Evolutionary conservation across 2,329 filamentous ascomycete genomes (phyloP).

Genomic region (Fusarium sp.): DNA sequence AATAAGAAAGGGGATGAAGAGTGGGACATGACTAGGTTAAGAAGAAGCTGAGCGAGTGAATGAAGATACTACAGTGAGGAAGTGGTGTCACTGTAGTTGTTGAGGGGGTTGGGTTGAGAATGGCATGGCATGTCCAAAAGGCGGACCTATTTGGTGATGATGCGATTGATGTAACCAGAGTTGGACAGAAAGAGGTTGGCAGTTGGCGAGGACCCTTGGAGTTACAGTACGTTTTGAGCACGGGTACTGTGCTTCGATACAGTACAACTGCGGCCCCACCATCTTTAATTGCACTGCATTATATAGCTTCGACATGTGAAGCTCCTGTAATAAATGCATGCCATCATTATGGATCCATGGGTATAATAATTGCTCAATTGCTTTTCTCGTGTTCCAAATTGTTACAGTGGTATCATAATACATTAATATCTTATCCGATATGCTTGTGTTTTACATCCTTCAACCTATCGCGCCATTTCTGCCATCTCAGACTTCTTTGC

Average conservation of each 20-base stretch:
- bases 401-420: conserved; percentile 44
- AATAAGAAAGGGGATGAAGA: conserved; percentile 19
- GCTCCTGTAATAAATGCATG: background rate
- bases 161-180: conserved; percentile 20
- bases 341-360: background rate
- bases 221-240: background rate
- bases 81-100: conserved; percentile 28
- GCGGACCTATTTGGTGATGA: conserved; percentile 20
- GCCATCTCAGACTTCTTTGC: conserved; percentile 45
- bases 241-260: conserved; percentile 7
- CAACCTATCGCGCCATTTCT: conserved; percentile 40
- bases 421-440: conserved; percentile 35
- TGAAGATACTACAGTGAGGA: conserved; percentile 5
- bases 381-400: conserved; percentile 7
- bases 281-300: conserved; percentile 18
- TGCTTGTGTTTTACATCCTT: background rate
- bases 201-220: conserved; percentile 13
- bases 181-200: conserved; percentile 32
- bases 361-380: background rate
- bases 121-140: conserved; percentile 35
- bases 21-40: conserved; percentile 44
- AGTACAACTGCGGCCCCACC: background rate
- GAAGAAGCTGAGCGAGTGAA: conserved; percentile 30
- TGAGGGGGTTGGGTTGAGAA: conserved; percentile 34
- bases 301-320: background rate